A percentile compares a stretch with the other conserved stretches of the same genome.
These are phyloP conservation scores for Aspergillus conjunctus DNA, from an alignment of 495 filamentous ascomycete species.

Conservation along the genomic window DNA sequence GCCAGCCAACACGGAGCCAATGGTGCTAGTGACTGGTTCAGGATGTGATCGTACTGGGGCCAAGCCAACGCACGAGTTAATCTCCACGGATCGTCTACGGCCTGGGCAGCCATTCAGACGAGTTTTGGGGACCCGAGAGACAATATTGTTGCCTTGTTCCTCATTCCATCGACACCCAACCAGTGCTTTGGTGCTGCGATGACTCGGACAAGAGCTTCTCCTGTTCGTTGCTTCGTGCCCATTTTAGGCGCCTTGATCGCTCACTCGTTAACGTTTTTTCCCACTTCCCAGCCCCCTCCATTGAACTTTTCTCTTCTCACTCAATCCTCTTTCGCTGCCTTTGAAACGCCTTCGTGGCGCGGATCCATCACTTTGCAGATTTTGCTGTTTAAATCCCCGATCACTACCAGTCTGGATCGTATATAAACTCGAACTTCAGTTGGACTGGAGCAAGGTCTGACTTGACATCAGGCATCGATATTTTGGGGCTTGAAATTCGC, in stretches of 20 bases:
- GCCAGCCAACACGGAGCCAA: constrained; percentile 15
- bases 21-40: constrained; percentile 4
- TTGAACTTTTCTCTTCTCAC: constrained; percentile 10
- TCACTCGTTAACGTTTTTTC: constrained; percentile 12
- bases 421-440: constrained; percentile 18
- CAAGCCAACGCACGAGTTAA: constrained; percentile 26
- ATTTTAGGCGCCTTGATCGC: constrained; percentile 25
- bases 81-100: constrained; percentile 31
- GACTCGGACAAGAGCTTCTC: constrained; percentile 12
- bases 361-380: constrained; percentile 17
- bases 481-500: constrained; percentile 1
- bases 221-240: constrained; percentile 29
- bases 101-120: constrained; percentile 23
- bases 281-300: constrained; percentile 20
- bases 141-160: constrained; percentile 26
- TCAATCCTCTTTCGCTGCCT: constrained; percentile 10
- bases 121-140: constrained; percentile 26
- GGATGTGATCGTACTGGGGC: constrained; percentile 27
- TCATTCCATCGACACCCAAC: constrained; percentile 41
- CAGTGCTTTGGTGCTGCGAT: constrained; percentile 7
- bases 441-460: constrained; percentile 3
- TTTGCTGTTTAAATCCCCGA: constrained; percentile 13
- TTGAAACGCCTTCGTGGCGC: constrained; percentile 22
- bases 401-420: constrained; percentile 10
- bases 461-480: constrained; percentile 20